Evolutionary conservation across 768 basidiomycete genomes (phyloP), one percentile per base, ranked within the genome.

Genomic region (Trametes gibbosa): DNA sequence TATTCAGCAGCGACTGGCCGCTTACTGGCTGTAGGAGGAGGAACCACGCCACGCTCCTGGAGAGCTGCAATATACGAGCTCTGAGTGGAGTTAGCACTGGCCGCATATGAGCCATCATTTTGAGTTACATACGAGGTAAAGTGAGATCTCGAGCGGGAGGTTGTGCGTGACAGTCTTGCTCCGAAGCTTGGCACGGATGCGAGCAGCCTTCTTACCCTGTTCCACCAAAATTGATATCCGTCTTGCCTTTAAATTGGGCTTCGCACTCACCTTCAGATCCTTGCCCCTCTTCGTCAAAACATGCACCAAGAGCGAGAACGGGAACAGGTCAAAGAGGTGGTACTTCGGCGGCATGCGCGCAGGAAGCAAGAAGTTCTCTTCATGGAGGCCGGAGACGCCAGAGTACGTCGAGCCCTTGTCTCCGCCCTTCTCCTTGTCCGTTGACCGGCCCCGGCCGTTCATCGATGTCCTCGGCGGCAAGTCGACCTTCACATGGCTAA

Each of bases 51-150:
- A 37, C 85, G 75, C n/a, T 66, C 56, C 67, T 87, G 86, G 53
- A 90, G 67, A 0, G 81, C 73, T 3, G 86, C 75, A 24, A 89
- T 76, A 65, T 87, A 89, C 40, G 88, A 87, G 63, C 83, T 85
- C 86, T 89, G n/a, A n/a, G 51, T 63, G 46, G 47, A 16, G 58
- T 56, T 37, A 67, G 23, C 16, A 23, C 57, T 40, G 37, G 32
- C 17, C 17, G 21, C 25, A 34, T 39, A 23, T 48, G 37, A 9
- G 23, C 27, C 16, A 23, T 10, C 24, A 24, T 19, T 29, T 14
- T 23, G 40, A 25, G 2, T 27, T 5, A 69, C 81, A 45, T 53
- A 86, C 87, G 53, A 88, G 68, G 70, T 89, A 89, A 51, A 89
- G 71, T 8, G 85, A 84, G 52, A 89, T 78, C 69, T 89, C 88